phyloP scores from a whole-genome alignment of 2,329 filamentous ascomycete species.

The Colletotrichum brevisporum region DNA sequence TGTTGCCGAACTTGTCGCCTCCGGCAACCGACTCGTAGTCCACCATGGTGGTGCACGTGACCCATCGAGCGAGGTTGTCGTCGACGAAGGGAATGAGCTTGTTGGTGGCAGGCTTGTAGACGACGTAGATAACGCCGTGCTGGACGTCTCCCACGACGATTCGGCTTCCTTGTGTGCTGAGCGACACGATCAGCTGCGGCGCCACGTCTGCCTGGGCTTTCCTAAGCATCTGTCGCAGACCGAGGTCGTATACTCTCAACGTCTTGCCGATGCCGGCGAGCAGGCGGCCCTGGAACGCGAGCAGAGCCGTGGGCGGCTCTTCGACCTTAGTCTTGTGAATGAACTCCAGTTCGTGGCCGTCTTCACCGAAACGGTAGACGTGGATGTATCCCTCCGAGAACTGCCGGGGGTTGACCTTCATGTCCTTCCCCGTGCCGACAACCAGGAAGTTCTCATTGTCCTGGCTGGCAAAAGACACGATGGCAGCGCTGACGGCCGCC shows the following conservation, averaged over 20 bases:
- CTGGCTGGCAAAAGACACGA: conserved; percentile 89
- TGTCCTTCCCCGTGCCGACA: conserved; percentile 93
- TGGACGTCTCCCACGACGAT: conserved; percentile 94
- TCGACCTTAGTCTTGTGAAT: conserved; percentile 97
- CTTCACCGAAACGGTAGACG: conserved; percentile 89
- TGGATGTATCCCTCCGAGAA: conserved; percentile 88
- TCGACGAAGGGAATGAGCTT: conserved; percentile 94
- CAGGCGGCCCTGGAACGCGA: conserved; percentile 93
- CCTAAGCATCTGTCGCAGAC: conserved; percentile 90
- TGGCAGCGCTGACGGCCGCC: conserved; percentile 87
- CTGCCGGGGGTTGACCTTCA: conserved; percentile 82
- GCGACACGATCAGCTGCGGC: conserved; percentile 85
- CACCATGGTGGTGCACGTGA: conserved; percentile 91
- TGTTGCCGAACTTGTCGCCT: conserved; percentile 97
- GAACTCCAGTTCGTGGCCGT: conserved; percentile 90
- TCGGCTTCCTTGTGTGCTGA: conserved; percentile 91
- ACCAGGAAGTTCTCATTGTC: conserved; percentile 93
- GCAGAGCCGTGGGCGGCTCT: conserved; percentile 88
- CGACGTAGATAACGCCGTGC: conserved; percentile 91
- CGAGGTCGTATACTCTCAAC: conserved; percentile 91
- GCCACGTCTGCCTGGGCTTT: conserved; percentile 89
- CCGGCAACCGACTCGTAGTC: conserved; percentile 97
- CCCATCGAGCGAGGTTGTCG: conserved; percentile 91
- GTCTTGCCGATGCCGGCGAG: conserved; percentile 87
- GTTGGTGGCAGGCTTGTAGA: conserved; percentile 94